These are phyloP conservation scores for Solanum hybrid DNA, from an alignment of 305 asterid genomes.

Conservation along the genomic window DNA sequence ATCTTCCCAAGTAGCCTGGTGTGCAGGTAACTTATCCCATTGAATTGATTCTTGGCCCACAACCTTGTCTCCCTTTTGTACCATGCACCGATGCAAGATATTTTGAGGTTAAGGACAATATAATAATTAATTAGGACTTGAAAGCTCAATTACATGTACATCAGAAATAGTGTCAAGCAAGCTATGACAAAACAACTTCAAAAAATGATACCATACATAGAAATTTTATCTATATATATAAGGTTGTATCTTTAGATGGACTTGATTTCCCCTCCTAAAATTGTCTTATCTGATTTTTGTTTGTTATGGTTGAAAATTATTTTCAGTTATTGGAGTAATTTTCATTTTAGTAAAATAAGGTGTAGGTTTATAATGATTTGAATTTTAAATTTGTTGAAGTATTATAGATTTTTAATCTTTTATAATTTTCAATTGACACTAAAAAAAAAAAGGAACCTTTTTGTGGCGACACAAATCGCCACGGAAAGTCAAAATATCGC, in stretches of 20 bases:
- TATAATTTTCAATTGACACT: not conserved
- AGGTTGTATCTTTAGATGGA: not conserved
- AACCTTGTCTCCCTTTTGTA: not conserved
- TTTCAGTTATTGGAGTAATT: not conserved
- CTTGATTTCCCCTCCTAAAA: not conserved
- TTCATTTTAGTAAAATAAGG: too few relatives aligned
- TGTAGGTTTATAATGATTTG: not conserved
- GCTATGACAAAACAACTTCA: not conserved
- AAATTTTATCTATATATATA: not conserved
- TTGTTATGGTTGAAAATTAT: too few relatives aligned
- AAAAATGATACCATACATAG: not conserved
- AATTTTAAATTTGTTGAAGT: not conserved
- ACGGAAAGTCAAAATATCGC: not conserved
- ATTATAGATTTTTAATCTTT: not conserved
- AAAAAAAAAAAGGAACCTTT: too few relatives aligned
- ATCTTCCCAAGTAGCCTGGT: not conserved
- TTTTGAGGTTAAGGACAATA: not conserved
- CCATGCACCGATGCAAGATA: not conserved
- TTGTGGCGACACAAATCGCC: not conserved
- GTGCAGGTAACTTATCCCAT: not conserved
- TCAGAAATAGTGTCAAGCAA: not conserved
- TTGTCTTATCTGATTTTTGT: not conserved
- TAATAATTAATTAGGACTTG: not conserved
- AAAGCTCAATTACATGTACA: not conserved
- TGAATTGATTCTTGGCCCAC: not conserved